Percentiles rank a stretch among this genome's conserved stretches.
Conservation (phyloP, 1,284 basidiomycete genomes). For the Trametes pubescens region DNA sequence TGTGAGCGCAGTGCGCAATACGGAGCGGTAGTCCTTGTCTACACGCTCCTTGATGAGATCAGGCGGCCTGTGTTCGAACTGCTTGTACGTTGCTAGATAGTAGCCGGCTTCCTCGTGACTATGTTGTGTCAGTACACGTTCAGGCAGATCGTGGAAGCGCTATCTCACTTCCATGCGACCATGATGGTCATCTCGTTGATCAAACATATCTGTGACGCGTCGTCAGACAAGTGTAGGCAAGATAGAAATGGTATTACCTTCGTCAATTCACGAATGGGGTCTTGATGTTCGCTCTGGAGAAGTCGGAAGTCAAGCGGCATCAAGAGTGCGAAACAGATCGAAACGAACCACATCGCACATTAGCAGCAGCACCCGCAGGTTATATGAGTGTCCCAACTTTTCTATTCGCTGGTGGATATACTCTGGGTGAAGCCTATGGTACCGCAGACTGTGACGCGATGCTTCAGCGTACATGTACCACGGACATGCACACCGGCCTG, state of each 20-base stretch:
- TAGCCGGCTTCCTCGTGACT: constrained; percentile 92
- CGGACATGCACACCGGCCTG: background rate
- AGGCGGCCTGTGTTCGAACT: constrained; percentile 93
- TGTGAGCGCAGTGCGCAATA: constrained; percentile 88
- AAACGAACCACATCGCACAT: constrained; percentile 89
- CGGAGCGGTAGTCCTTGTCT: constrained; percentile 87
- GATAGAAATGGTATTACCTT: constrained; percentile 57
- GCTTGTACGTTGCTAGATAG: constrained; percentile 92
- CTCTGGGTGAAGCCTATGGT: constrained; percentile 97
- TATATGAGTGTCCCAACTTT: constrained; percentile 84
- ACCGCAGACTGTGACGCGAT: constrained; percentile 74
- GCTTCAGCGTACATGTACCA: background rate
- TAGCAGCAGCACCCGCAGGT: constrained; percentile 87
- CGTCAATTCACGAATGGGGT: constrained; percentile 91
- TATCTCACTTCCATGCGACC: constrained; percentile 87
- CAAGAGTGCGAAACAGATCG: background rate
- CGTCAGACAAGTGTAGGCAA: too few species aligned
- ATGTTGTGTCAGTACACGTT: constrained; percentile 4
- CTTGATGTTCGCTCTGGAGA: constrained; percentile 85
- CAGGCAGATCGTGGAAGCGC: constrained; percentile 29
- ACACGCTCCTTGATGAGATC: constrained; percentile 94
- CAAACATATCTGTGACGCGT: constrained; percentile 67
- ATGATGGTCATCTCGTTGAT: constrained; percentile 95
- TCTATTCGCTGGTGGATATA: constrained; percentile 94
- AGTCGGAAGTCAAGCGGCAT: constrained; percentile 1